Evolutionary conservation across 31 red algal species (phyloP).

Genomic region (Odonthalia washingtoniensis): DNA sequence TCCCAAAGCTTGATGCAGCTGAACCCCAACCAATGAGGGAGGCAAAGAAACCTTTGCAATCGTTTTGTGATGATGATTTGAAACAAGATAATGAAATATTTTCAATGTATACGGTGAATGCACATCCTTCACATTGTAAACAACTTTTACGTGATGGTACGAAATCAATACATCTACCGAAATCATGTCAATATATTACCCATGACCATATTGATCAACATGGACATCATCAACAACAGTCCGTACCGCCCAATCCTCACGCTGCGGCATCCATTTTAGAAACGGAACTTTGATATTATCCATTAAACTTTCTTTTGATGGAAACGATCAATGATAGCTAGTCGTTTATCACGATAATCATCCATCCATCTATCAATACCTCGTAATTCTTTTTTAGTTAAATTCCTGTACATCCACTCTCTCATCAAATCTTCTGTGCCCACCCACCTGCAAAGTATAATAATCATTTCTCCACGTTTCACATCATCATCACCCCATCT

Average conservation of each 20-base stretch:
- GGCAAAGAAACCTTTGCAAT: background rate
- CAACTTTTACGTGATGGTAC: background rate
- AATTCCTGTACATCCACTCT: conserved; percentile 77
- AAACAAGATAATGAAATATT: background rate
- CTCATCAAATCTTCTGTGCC: conserved; percentile 69
- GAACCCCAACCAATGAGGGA: background rate
- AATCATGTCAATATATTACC: background rate
- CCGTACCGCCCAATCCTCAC: background rate
- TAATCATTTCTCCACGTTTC: conserved; percentile 76
- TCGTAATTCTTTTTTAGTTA: conserved; percentile 72
- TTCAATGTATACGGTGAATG: background rate
- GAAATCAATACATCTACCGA: background rate
- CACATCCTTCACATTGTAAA: background rate
- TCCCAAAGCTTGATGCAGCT: background rate
- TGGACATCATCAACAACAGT: background rate
- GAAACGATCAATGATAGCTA: conserved; percentile 78
- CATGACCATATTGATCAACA: background rate
- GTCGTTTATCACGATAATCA: conserved; percentile 60
- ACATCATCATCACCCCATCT: conserved; percentile 73
- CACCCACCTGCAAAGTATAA: conserved; percentile 70
- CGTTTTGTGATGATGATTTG: background rate
- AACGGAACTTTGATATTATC: background rate
- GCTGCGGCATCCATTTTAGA: background rate
- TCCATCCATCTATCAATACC: conserved; percentile 77
- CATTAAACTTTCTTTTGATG: conserved; percentile 63